Percentiles rank a stretch among this genome's conserved stretches.
Evolutionary conservation across 108 stramenopile species (phyloP).

Genomic region (Cylindrotheca closterium): DNA sequence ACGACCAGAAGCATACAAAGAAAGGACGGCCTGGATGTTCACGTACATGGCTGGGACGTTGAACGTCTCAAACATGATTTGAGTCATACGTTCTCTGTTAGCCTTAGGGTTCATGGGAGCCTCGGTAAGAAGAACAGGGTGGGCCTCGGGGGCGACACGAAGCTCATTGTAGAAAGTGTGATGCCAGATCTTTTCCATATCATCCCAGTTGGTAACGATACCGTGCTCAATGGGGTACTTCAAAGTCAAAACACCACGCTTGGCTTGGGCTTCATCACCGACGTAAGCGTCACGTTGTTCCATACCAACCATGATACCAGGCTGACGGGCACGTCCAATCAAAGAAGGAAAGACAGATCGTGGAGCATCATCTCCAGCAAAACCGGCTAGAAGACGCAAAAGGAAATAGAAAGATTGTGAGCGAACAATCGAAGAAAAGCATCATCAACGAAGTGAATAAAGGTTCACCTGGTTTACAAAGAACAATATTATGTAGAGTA

Average conservation of each 20-base stretch:
- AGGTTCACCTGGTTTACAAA: too few relatives aligned
- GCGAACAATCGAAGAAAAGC: too few relatives aligned
- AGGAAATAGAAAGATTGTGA: slow-evolving; percentile 6
- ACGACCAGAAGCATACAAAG: slow-evolving; percentile 83
- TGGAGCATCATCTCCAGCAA: slow-evolving; percentile 89
- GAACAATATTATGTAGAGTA: too few relatives aligned
- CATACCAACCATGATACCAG: slow-evolving; percentile 88
- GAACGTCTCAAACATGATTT: slow-evolving; percentile 99
- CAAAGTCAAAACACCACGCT: slow-evolving; percentile 91
- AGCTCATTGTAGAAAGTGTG: slow-evolving; percentile 93
- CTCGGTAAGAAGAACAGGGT: slow-evolving; percentile 96
- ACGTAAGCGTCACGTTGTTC: slow-evolving; percentile 86
- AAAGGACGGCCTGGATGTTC: slow-evolving; percentile 94
- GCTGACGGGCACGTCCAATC: slow-evolving; percentile 91
- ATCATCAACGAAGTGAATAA: too few relatives aligned
- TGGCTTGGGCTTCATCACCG: slow-evolving; percentile 92
- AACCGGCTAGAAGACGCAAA: slow-evolving; percentile 54
- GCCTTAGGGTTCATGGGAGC: slow-evolving; percentile 98
- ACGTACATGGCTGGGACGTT: slow-evolving; percentile 98
- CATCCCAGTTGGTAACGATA: slow-evolving; percentile 93
- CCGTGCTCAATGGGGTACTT: slow-evolving; percentile 99
- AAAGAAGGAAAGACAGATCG: slow-evolving; percentile 93
- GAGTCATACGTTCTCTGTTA: slow-evolving; percentile 96
- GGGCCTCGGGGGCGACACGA: slow-evolving; percentile 89
- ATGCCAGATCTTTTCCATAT: slow-evolving; percentile 94